Base-by-base conservation (phyloP, 306 rosid genomes). In the Glycyrrhiza uralensis region DNA sequence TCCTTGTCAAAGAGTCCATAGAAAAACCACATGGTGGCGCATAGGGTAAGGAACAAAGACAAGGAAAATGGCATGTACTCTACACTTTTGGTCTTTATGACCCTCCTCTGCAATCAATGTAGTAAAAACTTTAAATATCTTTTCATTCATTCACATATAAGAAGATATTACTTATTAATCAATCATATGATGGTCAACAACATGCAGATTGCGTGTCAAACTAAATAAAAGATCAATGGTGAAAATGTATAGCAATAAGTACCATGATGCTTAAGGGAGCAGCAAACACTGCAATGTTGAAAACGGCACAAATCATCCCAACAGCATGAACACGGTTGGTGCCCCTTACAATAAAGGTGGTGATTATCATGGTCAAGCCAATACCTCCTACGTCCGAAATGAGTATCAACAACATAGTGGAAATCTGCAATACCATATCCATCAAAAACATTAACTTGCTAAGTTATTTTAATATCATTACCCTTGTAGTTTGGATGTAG, bases 211-310 rank as follows among this genome's bases (percentile, higher is more conserved):
- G 51, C 39, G 1, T 46, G 41, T 71, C 56, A 56, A 59, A 62
- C 13, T 8, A 32, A 1, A 58, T 30, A 17, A 52, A 22, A 1
- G 8, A 24, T 24, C 3, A n/a, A 66, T 10, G 5, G 18, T 69
- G 44, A 33, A 41, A 35, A 38, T 26, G 29, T 10, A 17, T 24
- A 72, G 6, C 7, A 45, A 11, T 15, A 32, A 3, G 4, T 71
- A 89, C 96, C 96, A 87, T 85, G 54, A 83, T 87, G 82, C 89
- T 89, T 33, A 89, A 65, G 60, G 96, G 92, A 69, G 96, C 87
- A 22, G 90, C 90, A 62, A 87, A 89, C 0, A 89, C 96, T 12
- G 89, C 87, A 44, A 89, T 75, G 69, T 85, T 89, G 7, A 87
- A 87, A 74, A 80, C 28, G 61, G 89, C 92, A 15, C 87, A 87